Evolutionary conservation across 352 stramenopile genomes (phyloP).

Genomic region (Phytopythium helicoides): DNA sequence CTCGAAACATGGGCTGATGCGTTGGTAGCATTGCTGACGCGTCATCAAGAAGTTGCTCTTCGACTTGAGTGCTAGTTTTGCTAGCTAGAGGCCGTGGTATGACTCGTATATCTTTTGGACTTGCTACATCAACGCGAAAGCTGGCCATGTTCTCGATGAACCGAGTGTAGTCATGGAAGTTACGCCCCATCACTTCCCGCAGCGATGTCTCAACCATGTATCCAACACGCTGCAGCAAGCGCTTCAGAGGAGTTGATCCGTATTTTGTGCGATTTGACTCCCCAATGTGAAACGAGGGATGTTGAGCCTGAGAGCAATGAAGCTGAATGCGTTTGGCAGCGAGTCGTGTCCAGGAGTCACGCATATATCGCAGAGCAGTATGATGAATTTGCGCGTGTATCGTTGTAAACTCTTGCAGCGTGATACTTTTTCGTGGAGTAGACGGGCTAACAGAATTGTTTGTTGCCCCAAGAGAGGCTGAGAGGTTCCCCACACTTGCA

Average conservation of each 20-base stretch:
- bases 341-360: constrained; percentile 71
- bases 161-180: constrained; percentile 65
- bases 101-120: constrained; percentile 46
- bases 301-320: constrained; percentile 50
- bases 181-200: constrained; percentile 52
- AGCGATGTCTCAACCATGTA: constrained; percentile 83
- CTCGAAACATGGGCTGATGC: constrained; percentile 69
- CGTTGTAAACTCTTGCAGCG: constrained; percentile 65
- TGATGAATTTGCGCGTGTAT: constrained; percentile 71
- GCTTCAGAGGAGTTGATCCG: constrained; percentile 44
- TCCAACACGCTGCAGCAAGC: constrained; percentile 74
- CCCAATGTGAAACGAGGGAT: constrained; percentile 55
- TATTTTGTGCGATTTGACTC: constrained; percentile 75
- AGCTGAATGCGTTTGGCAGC: constrained; percentile 73
- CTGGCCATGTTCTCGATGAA: constrained; percentile 71
- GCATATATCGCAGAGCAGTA: constrained; percentile 68
- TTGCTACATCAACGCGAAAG: constrained; percentile 51
- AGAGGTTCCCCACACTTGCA: constrained; percentile 5
- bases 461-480: background rate
- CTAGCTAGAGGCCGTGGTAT: background rate
- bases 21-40: constrained; percentile 5
- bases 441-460: background rate
- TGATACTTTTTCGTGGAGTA: constrained; percentile 53
- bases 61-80: background rate
- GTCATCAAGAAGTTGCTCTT: background rate